These are phyloP conservation scores for Alternaria arborescens DNA, from an alignment of 2,329 filamentous ascomycete genomes.

Conservation along the genomic window DNA sequence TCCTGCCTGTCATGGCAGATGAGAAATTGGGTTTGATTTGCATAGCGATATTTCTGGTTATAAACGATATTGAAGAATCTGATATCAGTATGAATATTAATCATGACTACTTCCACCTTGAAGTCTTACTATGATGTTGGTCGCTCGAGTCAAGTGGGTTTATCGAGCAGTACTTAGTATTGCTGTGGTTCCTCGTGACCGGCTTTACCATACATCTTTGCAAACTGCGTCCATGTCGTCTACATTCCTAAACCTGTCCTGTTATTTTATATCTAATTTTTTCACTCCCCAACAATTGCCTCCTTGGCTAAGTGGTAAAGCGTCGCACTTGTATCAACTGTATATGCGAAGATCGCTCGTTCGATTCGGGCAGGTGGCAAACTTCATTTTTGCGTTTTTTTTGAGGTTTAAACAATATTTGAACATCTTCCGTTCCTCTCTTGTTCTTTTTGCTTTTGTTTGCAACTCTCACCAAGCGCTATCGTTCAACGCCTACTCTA, in stretches of 20 bases:
- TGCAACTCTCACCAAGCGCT: too few relatives aligned
- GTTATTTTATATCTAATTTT: too few relatives aligned
- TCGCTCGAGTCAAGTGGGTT: not conserved
- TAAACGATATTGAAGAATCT: not conserved
- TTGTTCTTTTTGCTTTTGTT: too few relatives aligned
- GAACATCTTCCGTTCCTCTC: too few relatives aligned
- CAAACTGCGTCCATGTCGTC: too few relatives aligned
- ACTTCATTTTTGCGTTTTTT: too few relatives aligned
- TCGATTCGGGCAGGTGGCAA: constrained; percentile 10
- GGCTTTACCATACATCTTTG: not conserved
- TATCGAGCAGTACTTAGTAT: not conserved
- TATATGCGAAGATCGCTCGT: constrained; percentile 18
- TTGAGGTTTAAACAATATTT: too few relatives aligned
- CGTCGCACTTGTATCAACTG: constrained; percentile 13
- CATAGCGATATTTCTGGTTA: not conserved
- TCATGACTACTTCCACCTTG: not conserved
- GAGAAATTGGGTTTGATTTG: not conserved
- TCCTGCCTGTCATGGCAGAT: not conserved
- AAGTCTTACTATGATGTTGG: not conserved
- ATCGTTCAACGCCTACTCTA: too few relatives aligned
- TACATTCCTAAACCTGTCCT: accelerated
- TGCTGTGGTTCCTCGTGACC: not conserved
- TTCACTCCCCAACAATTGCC: not conserved
- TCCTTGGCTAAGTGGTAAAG: constrained; percentile 16
- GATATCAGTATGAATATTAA: not conserved